These are phyloP conservation scores for Ogataea populi-albae DNA, from an alignment of 805 yeast genomes.

Conservation along the genomic window DNA sequence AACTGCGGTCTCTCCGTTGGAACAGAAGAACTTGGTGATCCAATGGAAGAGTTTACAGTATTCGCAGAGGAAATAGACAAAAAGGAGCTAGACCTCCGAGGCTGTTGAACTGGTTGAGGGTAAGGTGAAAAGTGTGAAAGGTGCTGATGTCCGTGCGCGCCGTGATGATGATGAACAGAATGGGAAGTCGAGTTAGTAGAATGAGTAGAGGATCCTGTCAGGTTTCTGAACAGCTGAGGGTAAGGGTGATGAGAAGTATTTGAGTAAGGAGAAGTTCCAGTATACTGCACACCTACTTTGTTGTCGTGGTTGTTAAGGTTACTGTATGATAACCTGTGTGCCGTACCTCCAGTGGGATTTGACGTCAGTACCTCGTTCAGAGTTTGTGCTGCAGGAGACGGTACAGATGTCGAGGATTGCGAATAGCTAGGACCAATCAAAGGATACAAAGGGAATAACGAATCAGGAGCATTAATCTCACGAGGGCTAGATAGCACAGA, in stretches of 20 bases:
- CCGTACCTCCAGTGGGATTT: constrained; percentile 8
- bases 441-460: constrained; percentile 33
- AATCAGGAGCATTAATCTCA: constrained; percentile 26
- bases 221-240: constrained; percentile 19
- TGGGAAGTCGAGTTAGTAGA: constrained; percentile 20
- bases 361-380: constrained; percentile 13
- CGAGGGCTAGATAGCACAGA: constrained; percentile 19
- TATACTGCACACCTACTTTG: constrained; percentile 1
- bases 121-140: constrained; percentile 28
- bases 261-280: constrained; percentile 5
- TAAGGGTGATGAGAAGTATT: constrained; percentile 13
- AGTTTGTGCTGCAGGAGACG: constrained; percentile 15
- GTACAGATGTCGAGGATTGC: constrained; percentile 17
- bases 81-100: constrained; percentile 22
- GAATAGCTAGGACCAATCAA: constrained; percentile 31
- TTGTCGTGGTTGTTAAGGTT: constrained; percentile 23
- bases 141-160: constrained; percentile 24
- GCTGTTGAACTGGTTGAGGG: constrained; percentile 21
- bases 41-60: constrained; percentile 22
- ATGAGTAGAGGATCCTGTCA: constrained; percentile 31
- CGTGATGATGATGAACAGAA: constrained; percentile 18
- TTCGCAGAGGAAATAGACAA: constrained; percentile 27
- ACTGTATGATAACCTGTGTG: constrained; percentile 19
- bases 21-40: constrained; percentile 22
- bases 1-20: constrained; percentile 27